Conservation (phyloP, 2,329 filamentous ascomycete genomes). For the Dothistroma pini region DNA sequence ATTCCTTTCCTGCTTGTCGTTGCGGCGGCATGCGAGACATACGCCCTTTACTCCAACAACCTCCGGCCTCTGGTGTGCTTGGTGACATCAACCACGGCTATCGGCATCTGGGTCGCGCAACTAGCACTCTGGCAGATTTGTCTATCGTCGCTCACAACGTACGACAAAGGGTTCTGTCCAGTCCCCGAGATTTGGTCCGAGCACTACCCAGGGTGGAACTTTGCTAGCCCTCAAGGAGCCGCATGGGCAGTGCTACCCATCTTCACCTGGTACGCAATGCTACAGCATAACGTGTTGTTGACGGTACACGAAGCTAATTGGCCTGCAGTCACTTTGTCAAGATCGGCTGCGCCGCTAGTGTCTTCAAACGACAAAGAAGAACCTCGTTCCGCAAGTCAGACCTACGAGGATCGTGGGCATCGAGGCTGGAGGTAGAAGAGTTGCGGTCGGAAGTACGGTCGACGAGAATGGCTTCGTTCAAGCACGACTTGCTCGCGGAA, state of each 20-base stretch:
- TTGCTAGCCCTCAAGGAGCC: slow-evolving; percentile 10
- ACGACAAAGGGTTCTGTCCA: slow-evolving; percentile 9
- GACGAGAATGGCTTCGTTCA: not conserved
- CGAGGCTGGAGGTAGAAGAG: not conserved
- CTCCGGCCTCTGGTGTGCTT: slow-evolving; percentile 12
- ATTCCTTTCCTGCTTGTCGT: slow-evolving; percentile 13
- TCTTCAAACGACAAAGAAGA: slow-evolving; percentile 5
- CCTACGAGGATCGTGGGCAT: slow-evolving; percentile 7
- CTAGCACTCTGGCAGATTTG: slow-evolving; percentile 16
- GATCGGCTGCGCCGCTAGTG: slow-evolving; percentile 3
- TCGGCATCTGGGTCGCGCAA: slow-evolving; percentile 11
- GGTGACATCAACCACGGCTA: slow-evolving; percentile 12
- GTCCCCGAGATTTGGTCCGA: not conserved
- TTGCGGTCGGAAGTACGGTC: not conserved
- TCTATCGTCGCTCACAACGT: not conserved
- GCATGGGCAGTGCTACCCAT: slow-evolving; percentile 12
- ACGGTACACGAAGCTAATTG: not conserved
- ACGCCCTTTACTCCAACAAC: slow-evolving; percentile 13
- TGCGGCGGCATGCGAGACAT: slow-evolving; percentile 9
- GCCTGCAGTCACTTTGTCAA: not conserved
- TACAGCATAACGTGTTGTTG: no score
- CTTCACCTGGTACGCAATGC: slow-evolving; percentile 13
- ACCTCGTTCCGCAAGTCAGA: slow-evolving; percentile 10
- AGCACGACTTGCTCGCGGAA: not conserved
- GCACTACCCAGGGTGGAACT: slow-evolving; percentile 12